phyloP scores from a whole-genome alignment of 2,329 filamentous ascomycete species.

The Alternaria rosae region DNA sequence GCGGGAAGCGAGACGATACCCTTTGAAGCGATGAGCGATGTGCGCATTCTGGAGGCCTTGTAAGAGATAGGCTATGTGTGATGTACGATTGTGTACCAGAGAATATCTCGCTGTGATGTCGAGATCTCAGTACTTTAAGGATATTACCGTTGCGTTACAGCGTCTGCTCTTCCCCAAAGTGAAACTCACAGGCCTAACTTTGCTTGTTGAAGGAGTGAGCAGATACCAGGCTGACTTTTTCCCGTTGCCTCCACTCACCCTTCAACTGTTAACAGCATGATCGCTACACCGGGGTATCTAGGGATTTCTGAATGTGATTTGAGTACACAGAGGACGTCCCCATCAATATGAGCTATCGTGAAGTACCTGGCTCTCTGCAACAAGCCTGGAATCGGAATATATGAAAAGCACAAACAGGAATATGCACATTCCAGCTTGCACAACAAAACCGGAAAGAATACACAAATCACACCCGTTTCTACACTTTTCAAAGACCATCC shows the following conservation, averaged over 20 bases:
- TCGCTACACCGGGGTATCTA: no score
- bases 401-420: not conserved
- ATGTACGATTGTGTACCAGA: not conserved
- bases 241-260: no score
- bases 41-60: conserved; percentile 26
- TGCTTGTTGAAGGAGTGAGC: no score
- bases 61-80: not conserved
- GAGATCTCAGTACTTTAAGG: no score
- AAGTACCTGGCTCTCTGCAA: not conserved
- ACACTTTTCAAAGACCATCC: not conserved
- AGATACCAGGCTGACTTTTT: no score
- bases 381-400: not conserved
- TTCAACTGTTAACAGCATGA: no score
- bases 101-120: no score
- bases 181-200: no score
- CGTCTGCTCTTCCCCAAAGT: not conserved
- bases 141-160: no score
- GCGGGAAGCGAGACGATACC: conserved; percentile 19
- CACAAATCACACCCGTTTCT: not conserved
- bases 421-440: not conserved
- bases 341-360: not conserved
- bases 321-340: not conserved
- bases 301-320: no score
- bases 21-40: conserved; percentile 30
- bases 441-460: not conserved